Conservation (phyloP, 345 rosid genomes). For the Melastoma malabathricum region DNA sequence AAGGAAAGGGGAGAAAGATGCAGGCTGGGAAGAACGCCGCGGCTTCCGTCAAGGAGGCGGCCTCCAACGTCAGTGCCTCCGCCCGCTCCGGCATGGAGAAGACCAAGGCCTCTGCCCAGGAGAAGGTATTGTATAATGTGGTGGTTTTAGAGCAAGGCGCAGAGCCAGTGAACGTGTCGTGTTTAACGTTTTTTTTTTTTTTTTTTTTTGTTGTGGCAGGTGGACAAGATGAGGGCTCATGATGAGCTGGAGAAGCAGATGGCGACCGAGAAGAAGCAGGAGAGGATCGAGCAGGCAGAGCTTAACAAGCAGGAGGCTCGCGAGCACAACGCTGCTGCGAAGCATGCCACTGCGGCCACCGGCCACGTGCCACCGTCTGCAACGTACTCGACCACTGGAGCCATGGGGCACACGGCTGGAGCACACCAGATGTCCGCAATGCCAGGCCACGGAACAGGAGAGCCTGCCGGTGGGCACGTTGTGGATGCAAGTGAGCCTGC, state of each 20-base stretch:
- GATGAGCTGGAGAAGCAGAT: slow-evolving; percentile 46
- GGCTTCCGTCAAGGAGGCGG: slow-evolving; percentile 39
- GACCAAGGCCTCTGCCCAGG: slow-evolving; percentile 48
- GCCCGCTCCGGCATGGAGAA: slow-evolving; percentile 74
- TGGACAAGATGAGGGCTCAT: slow-evolving; percentile 33
- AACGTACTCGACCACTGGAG: slow-evolving; percentile 28
- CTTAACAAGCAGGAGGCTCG: slow-evolving; percentile 30
- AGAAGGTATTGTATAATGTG: no score
- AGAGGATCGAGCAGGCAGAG: slow-evolving; percentile 32
- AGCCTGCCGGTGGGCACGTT: no score
- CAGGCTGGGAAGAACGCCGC: slow-evolving; percentile 12
- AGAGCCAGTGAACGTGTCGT: no score
- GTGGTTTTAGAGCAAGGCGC: no score
- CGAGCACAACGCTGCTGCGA: slow-evolving; percentile 36
- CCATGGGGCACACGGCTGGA: background rate
- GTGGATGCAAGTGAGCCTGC: no score
- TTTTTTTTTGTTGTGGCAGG: slow-evolving; percentile 15
- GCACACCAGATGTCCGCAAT: slow-evolving; percentile 6
- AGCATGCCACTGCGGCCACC: slow-evolving; percentile 12
- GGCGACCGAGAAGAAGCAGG: slow-evolving; percentile 45
- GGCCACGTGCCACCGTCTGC: slow-evolving; percentile 9
- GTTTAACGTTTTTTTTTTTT: background rate
- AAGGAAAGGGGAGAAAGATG: slow-evolving; percentile 1
- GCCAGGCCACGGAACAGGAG: no score
- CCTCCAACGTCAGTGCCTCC: slow-evolving; percentile 59